Evolutionary conservation across 805 yeast genomes (phyloP), one percentile per base, ranked within the genome.

Genomic region (Metschnikowia cerradonensis): DNA sequence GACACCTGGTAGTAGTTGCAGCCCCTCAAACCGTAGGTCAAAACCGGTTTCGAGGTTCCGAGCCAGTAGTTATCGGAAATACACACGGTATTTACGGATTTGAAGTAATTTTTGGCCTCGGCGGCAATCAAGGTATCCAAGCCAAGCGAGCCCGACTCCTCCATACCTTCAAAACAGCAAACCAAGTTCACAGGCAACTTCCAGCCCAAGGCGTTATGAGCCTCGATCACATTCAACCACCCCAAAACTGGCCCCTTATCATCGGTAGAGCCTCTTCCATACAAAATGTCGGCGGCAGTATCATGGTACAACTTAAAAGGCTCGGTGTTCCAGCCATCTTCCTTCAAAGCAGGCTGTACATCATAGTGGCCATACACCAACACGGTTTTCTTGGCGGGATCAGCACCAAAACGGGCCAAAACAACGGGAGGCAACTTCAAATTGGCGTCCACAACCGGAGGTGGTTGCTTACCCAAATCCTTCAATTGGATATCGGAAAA

Each of bases 201-300:
- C 63, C 88, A 64, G 19, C 89, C 90, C 51, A 89, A 79, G 59
- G 83, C 87, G 51, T 79, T 83, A 72, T 94, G 97, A 14, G 99
- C 97, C 72, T 91, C 87, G 40, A 94, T 77, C 38, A 84, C 86
- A 67, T 94, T 92, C 67, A 94, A 79, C 99, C 99, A 94, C 49
- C 96, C 97, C 60, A 91, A 77, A 41, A 94, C 95, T 35, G 99
- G 99, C 32, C 99, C 99, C 71, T 96, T 94, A 67, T 94, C 99
- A 67, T 94, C 99, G 39, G 97, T 88, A 19, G 96, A 76, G 41
- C 99, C 99, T 71, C 99, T 83, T 45, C 97, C 99, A 62, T 80
- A 82, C 63, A 94, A 75, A 56, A 86, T 78, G 56, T 82, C 85
- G 58, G 81, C 81, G 65, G 84, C 88, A 45, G 75, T 72, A 57